Conservation (phyloP, 2,329 filamentous ascomycete genomes). For the Pseudohalonectria lignicola region DNA sequence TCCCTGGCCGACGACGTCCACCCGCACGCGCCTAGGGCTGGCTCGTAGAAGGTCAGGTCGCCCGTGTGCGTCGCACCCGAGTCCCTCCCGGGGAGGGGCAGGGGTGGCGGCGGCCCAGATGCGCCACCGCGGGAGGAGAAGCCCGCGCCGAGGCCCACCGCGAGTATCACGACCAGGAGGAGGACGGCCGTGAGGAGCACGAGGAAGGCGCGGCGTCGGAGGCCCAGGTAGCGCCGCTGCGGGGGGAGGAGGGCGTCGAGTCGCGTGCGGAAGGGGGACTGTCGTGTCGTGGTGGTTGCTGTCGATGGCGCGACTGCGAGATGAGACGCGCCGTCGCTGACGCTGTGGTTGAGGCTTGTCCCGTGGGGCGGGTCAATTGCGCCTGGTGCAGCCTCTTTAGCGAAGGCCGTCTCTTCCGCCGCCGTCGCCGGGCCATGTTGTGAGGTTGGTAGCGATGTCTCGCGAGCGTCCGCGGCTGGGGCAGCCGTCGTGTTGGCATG, state of each 20-base stretch:
- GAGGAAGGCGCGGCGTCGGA: conserved; percentile 3
- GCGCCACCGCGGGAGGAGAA: neutral
- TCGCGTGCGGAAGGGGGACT: neutral
- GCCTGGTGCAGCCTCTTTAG: too few species aligned
- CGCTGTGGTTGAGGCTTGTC: too few species aligned
- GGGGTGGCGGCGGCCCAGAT: neutral
- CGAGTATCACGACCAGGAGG: neutral
- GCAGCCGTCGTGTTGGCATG: neutral
- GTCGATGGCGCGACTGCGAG: neutral
- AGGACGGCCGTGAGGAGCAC: neutral
- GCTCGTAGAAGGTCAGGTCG: conserved; percentile 3
- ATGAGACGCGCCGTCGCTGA: too few species aligned
- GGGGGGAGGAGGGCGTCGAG: conserved; percentile 2
- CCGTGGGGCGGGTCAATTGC: too few species aligned
- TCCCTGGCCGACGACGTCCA: conserved; percentile 1
- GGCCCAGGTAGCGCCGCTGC: conserved; percentile 1
- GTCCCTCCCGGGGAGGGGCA: conserved; percentile 2
- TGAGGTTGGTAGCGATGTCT: too few species aligned
- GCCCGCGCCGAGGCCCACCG: conserved; percentile 3
- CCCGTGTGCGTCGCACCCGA: conserved; percentile 1
- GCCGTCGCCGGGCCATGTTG: too few species aligned
- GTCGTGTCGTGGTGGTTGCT: neutral
- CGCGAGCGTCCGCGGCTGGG: neutral
- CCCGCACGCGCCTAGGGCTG: conserved; percentile 4
- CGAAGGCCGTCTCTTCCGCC: too few species aligned